These are phyloP conservation scores for Mycosphaerelloides madeirae DNA, from an alignment of 2,329 filamentous ascomycete genomes.

Conservation along the genomic window DNA sequence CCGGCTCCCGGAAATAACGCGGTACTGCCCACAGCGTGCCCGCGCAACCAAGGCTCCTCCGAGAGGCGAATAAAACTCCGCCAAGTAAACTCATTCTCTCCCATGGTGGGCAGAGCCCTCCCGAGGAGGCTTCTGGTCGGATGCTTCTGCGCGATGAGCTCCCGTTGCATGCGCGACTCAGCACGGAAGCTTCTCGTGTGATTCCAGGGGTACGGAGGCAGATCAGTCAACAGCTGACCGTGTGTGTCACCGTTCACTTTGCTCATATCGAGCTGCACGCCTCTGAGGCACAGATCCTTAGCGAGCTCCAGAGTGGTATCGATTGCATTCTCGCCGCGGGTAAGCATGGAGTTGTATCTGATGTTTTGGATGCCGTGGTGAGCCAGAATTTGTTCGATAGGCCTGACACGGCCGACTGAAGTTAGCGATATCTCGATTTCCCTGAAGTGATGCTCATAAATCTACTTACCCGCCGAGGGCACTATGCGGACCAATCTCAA, in stretches of 20 bases:
- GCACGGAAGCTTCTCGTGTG: conserved; percentile 3
- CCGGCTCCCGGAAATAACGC: conserved; percentile 27
- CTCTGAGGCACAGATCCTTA: background rate
- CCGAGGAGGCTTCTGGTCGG: conserved; percentile 1
- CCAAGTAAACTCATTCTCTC: background rate
- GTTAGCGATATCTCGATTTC: no score
- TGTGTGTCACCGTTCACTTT: background rate
- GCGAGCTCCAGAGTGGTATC: background rate
- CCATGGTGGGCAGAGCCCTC: background rate
- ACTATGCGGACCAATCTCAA: conserved; percentile 9
- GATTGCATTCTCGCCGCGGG: background rate
- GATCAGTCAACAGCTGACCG: background rate
- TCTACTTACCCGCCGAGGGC: no score
- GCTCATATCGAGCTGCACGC: background rate
- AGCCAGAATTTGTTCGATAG: background rate
- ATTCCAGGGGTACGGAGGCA: conserved; percentile 14
- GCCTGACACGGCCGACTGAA: no score
- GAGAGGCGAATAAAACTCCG: background rate
- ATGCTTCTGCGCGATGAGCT: background rate
- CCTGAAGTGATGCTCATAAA: no score
- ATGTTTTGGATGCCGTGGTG: background rate
- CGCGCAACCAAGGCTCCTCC: conserved; percentile 31
- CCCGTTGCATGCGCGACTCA: background rate
- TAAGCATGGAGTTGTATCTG: background rate
- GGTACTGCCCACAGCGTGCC: conserved; percentile 26